phyloP scores from a whole-genome alignment of 2,329 filamentous ascomycete genomes.

The Cladosporium sphaerospermum region DNA sequence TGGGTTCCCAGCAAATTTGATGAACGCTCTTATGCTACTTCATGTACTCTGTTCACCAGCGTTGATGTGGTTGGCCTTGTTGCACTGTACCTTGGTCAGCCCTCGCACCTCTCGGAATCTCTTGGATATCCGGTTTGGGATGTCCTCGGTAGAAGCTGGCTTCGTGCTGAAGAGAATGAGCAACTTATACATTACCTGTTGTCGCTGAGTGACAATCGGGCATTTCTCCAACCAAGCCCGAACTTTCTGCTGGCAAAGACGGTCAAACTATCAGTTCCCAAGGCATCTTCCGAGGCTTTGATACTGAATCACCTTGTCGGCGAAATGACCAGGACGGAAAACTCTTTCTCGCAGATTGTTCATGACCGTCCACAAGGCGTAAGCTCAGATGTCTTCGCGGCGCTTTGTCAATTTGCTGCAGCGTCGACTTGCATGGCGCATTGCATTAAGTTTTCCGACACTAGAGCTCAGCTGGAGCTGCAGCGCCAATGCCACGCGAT shows the following conservation, averaged over 20 bases:
- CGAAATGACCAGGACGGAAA: slow-evolving; percentile 17
- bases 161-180: slow-evolving; percentile 34
- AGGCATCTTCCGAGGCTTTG: slow-evolving; percentile 16
- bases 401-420: slow-evolving; percentile 10
- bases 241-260: not conserved
- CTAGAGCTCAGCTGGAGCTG: slow-evolving; percentile 23
- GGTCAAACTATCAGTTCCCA: not conserved
- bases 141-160: slow-evolving; percentile 39
- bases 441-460: slow-evolving; percentile 23
- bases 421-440: slow-evolving; percentile 23
- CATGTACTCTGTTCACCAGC: slow-evolving; percentile 58
- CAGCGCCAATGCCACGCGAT: slow-evolving; percentile 22
- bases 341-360: slow-evolving; percentile 12
- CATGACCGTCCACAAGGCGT: slow-evolving; percentile 11
- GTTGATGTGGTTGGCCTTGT: slow-evolving; percentile 63
- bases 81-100: slow-evolving; percentile 59
- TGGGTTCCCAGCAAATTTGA: slow-evolving; percentile 64
- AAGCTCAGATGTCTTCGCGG: slow-evolving; percentile 8
- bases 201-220: slow-evolving; percentile 22
- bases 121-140: slow-evolving; percentile 33
- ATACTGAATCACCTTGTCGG: slow-evolving; percentile 19
- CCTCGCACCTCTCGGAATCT: slow-evolving; percentile 19
- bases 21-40: slow-evolving; percentile 61
- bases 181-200: slow-evolving; percentile 47
- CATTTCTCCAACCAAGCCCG: not conserved